Base-by-base conservation (phyloP, 2,329 filamentous ascomycete species). In the Dryadomyces quercus-mongolicae region DNA sequence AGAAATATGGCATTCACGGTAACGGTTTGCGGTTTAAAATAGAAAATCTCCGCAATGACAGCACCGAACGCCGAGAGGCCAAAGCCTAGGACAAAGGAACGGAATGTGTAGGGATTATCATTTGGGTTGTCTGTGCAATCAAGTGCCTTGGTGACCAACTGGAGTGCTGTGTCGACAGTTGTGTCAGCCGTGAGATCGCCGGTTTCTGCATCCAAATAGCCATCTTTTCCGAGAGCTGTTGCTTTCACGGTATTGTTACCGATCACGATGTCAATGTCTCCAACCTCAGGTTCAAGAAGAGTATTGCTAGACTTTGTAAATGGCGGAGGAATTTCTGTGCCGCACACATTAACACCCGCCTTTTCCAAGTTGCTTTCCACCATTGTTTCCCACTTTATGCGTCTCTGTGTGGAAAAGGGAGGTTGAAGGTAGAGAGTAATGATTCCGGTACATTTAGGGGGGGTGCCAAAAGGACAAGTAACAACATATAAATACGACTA, bases 21-120 rank as follows among this genome's bases (percentile, higher is more conserved):
- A 49, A 76, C 68, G 5, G 64, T 65, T 59, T 74, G 73, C 2
- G 73, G 72, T 59, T 74, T 74, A 65, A 75, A 75, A 51, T 70
- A 68, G 59, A 69, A 75, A 54, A 76, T 74, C 38, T 68, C 68
- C 42, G 67, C 65, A 6, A 75, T 63, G 6, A 70, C 67, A 18
- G 66, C 65, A n/a, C 65, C 68, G 50, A 70, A 69, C 20, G 59
- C 56, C 13, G 67, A 65, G 7, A 71, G 54, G 46, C 60, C 51
- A 42, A 56, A 36, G 45, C 56, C 54, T 55, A 45, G 16, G 10
- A 45, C 43, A 18, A 45, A 45, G 6, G 43, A 18, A 12, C 43
- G 43, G 16, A 45, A 45, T 10, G 43, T 45, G 43, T 45, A 45
- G 18, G 43, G 43, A 10, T 18, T 45, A 18, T 45, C n/a, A 12